These are phyloP conservation scores for Trametes versicolor DNA, from an alignment of 1,284 basidiomycete genomes.

Conservation along the genomic window DNA sequence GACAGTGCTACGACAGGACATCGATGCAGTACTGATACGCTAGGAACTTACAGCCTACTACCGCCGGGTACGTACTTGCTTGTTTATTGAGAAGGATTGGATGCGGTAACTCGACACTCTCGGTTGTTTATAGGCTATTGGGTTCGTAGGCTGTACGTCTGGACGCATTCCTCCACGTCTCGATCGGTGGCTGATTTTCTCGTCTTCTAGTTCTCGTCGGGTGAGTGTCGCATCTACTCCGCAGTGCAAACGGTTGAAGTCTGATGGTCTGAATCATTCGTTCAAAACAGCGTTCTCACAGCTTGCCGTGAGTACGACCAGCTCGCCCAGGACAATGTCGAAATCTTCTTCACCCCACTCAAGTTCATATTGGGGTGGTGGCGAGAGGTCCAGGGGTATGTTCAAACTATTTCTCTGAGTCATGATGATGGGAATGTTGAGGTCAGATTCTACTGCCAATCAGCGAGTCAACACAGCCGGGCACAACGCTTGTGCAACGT, in stretches of 20 bases:
- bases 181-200: background rate
- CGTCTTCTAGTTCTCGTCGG: background rate
- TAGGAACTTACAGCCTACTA: background rate
- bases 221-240: no score
- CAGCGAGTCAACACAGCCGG: background rate
- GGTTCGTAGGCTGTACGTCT: slow-evolving; percentile 2
- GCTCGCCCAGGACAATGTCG: background rate
- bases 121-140: background rate
- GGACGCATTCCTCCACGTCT: background rate
- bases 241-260: background rate
- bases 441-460: no score
- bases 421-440: no score
- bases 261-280: background rate
- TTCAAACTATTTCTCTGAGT: background rate
- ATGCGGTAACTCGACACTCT: no score
- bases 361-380: background rate
- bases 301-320: slow-evolving; percentile 1
- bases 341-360: background rate
- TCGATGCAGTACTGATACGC: background rate
- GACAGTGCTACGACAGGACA: no score
- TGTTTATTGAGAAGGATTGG: no score
- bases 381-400: background rate
- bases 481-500: background rate
- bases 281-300: background rate
- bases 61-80: background rate